These are phyloP conservation scores for Lasiosphaeria ovina DNA, from an alignment of 495 filamentous ascomycete species.

Conservation along the genomic window DNA sequence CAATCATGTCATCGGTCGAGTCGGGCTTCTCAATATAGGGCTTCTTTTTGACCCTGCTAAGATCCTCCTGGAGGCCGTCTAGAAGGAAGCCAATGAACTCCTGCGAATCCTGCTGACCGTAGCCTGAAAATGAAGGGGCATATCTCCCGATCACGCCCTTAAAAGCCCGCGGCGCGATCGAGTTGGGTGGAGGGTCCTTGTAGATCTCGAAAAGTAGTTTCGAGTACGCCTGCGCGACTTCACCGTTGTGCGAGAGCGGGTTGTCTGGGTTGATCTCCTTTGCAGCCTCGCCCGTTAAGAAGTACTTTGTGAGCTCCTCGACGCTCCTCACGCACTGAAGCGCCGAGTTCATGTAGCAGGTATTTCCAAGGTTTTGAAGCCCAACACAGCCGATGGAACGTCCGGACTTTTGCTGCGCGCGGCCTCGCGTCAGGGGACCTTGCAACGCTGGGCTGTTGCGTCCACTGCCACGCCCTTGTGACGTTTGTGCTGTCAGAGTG, in stretches of 20 bases:
- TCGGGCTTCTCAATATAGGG: conserved; percentile 98
- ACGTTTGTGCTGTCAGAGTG: conserved; percentile 29
- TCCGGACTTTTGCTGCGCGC: conserved; percentile 58
- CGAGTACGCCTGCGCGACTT: conserved; percentile 79
- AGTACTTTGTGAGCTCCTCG: conserved; percentile 88
- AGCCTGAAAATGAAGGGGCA: conserved; percentile 84
- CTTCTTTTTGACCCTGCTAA: conserved; percentile 92
- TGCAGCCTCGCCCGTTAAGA: conserved; percentile 70
- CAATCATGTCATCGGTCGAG: conserved; percentile 94
- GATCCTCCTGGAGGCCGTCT: conserved; percentile 90
- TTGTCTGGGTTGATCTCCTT: conserved; percentile 80
- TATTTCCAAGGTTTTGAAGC: conserved; percentile 88
- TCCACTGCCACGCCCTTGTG: conserved; percentile 44
- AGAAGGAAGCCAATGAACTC: conserved; percentile 96
- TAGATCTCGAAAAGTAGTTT: conserved; percentile 72
- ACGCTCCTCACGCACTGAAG: conserved; percentile 89
- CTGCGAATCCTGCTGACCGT: conserved; percentile 95
- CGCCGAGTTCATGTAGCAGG: conserved; percentile 98
- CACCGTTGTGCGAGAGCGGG: conserved; percentile 76
- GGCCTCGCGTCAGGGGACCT: conserved; percentile 61
- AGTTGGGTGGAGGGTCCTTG: conserved; percentile 54
- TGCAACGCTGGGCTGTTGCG: conserved; percentile 62
- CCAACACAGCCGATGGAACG: conserved; percentile 73
- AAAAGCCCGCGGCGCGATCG: conserved; percentile 71
- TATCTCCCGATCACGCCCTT: conserved; percentile 77